Evolutionary conservation across 139 green algal genomes (phyloP).

Genomic region (Choricystis sp.): DNA sequence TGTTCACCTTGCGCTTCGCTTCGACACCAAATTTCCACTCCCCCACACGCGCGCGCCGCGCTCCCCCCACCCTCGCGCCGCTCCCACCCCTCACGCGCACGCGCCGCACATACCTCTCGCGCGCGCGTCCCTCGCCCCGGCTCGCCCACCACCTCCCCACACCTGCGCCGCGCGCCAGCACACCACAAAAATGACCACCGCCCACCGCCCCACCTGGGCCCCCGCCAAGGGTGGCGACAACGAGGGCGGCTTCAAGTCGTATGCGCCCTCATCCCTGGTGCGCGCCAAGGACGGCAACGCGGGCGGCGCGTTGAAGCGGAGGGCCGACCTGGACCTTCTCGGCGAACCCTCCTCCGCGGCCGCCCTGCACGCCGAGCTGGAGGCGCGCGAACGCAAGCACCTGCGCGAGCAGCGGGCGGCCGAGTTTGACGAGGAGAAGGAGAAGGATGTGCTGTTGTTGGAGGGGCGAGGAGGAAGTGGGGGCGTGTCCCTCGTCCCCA

Average conservation of each 20-base stretch:
- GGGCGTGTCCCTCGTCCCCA: neutral
- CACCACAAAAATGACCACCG: neutral
- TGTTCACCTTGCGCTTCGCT: too few relatives aligned
- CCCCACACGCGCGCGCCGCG: too few relatives aligned
- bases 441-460: neutral
- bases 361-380: neutral
- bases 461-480: neutral
- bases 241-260: neutral
- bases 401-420: too few relatives aligned
- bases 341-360: neutral
- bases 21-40: too few relatives aligned
- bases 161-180: too few relatives aligned
- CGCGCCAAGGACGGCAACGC: neutral
- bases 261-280: neutral
- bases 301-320: neutral
- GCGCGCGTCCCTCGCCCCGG: too few relatives aligned
- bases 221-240: neutral
- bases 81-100: too few relatives aligned
- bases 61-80: too few relatives aligned
- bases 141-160: too few relatives aligned
- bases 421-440: neutral
- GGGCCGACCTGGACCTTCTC: neutral
- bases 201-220: neutral
- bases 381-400: neutral
- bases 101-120: too few relatives aligned